Percentiles rank a stretch among this genome's conserved stretches.
These are phyloP conservation scores for Wickerhamomyces tratensis DNA, from an alignment of 805 yeast species.

Conservation along the genomic window DNA sequence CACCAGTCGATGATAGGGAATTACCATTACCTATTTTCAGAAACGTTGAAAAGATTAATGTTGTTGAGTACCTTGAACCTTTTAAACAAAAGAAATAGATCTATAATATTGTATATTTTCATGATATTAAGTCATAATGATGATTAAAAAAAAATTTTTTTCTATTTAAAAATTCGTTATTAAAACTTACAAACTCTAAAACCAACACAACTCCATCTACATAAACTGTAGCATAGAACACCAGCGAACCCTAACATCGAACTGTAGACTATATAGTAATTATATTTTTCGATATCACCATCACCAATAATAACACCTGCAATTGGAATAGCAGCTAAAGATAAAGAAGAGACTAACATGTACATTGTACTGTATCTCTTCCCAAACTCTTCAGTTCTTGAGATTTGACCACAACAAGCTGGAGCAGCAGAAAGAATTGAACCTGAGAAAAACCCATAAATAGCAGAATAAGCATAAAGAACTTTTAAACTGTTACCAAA, in stretches of 20 bases:
- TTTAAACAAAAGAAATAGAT: no score
- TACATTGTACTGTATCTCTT: slow-evolving; percentile 43
- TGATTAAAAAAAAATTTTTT: no score
- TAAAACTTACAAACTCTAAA: slow-evolving; percentile 21
- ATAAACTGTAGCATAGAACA: slow-evolving; percentile 23
- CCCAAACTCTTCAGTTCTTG: slow-evolving; percentile 40
- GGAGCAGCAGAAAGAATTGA: slow-evolving; percentile 45
- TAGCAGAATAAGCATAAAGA: slow-evolving; percentile 29
- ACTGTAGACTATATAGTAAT: slow-evolving; percentile 31
- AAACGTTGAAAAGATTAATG: slow-evolving; percentile 42
- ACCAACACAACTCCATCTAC: slow-evolving; percentile 32
- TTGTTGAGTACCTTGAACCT: background rate
- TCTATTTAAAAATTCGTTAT: no score
- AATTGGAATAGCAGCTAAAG: slow-evolving; percentile 36
- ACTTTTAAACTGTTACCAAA: slow-evolving; percentile 23
- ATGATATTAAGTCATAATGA: no score
- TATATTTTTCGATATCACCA: slow-evolving; percentile 21
- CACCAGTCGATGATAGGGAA: slow-evolving; percentile 4
- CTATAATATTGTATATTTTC: no score
- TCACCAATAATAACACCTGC: slow-evolving; percentile 33
- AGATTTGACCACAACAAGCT: slow-evolving; percentile 45
- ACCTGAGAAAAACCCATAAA: slow-evolving; percentile 43
- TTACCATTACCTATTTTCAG: slow-evolving; percentile 44
- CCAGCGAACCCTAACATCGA: slow-evolving; percentile 28
- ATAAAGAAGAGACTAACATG: slow-evolving; percentile 40